Evolutionary conservation across 202 grass and related monocot species (phyloP), one percentile per base, ranked within the genome.

Genomic region (Saccharum hybrid): DNA sequence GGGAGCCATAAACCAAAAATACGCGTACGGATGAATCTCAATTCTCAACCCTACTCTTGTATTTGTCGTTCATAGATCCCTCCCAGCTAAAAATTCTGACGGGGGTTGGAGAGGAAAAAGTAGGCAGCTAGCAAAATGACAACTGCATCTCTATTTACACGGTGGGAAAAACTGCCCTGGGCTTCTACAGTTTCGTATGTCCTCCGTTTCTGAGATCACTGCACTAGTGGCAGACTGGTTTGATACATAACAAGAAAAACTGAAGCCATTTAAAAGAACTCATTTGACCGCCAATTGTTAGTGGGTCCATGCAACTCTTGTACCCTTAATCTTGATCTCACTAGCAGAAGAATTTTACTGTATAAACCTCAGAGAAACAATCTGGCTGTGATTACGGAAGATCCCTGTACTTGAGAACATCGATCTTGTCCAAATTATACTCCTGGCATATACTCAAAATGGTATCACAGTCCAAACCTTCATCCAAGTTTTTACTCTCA

Each of bases 321-420:
- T 36, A 40, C 10, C 72, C 59, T 81, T 77, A 39, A 61, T 66
- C 28, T 77, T 72, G 72, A 19, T 78, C 26, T 74, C 38, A 34
- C 48, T 68, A 75, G 15, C 14, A 62, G 48, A 75, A 73, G 56
- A 75, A 68, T 68, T 72, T 68, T 68, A 75, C 38, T 30, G 12
- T 75, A 77, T 36, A 77, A 66, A 81, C 82, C 48, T 80, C 46
- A 37, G 74, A 39, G 66, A 56, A 77, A 79, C 75, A 68, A 83
- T 81, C 5, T 73, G 63, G 36, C 42, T 57, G 40, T 51, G 77
- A 18, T 86, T 87, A 95, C 57, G 81, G 92, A 51, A 88, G 72
- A 77, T 93, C 83, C 60, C 80, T 95, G 71, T 95, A 95, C 87
- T 98, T 98, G 39, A 93, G 31, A 56, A 98, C 86, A 75, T 93